Base-by-base conservation (phyloP, 2,329 filamentous ascomycete species). In the Hymenoscyphus fraxineus region DNA sequence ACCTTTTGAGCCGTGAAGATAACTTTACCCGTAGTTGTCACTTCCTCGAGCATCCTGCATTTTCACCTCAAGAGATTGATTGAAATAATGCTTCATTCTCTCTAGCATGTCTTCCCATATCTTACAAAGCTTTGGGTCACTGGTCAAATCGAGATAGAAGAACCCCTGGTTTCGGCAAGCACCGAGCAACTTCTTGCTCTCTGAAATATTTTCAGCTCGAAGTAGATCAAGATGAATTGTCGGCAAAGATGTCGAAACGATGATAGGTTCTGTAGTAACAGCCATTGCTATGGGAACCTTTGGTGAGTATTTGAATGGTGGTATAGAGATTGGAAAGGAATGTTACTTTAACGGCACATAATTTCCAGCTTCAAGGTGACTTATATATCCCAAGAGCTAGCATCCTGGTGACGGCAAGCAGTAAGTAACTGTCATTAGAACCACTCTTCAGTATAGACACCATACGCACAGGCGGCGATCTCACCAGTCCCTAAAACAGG, bases 61-160 rank as follows among this genome's bases (percentile, higher is more conserved):
- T 58, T 64, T 61, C 19, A 58, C 19, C 19, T 64, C 63, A n/a
- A 61, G 58, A 58, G 58, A 16, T 61, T 64, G 51, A 12, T 51
- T 59, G 32, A 64, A 64, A 35, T 64, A 64, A 19, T 5, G 10
- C 41, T 61, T 57, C 51, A 64, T 64, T 31, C 60, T 61, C 16
- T 54, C 47, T 32, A 64, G 59, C 38, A 63, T 39, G n/a, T 27
- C 40, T 38, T 63, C 55, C 44, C 54, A 64, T 31, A 56, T 39
- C 22, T 60, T 54, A 15, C 60, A 41, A 16, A 64, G 58, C 35
- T 64, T 51, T 41, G 22, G n/a, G 38, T 60, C 44, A 51, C 55
- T 44, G 35, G 31, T 39, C 32, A 64, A 54, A 54, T 64, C 54
- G 44, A 64, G 56, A 47, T 64, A 64, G 27, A 64, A 61, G 59